phyloP scores from a whole-genome alignment of 768 basidiomycete species.

The Cyclocybe cylindracea region DNA sequence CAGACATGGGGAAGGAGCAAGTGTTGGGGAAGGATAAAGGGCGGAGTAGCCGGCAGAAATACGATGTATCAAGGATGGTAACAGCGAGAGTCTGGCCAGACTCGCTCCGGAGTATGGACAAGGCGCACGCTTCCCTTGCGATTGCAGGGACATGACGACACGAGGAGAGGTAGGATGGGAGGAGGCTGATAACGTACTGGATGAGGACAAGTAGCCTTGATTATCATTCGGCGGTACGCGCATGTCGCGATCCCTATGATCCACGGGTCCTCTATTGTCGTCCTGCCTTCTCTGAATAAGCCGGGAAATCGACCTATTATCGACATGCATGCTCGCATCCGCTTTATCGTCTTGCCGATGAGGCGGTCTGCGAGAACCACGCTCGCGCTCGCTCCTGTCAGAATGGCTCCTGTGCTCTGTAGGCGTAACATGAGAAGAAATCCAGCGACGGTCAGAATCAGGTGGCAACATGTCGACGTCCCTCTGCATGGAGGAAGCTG shows the following conservation, averaged over 20 bases:
- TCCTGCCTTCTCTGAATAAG: conserved; percentile 21
- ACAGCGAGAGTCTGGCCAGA: too few relatives aligned
- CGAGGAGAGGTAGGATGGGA: conserved; percentile 35
- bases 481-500: conserved; percentile 26
- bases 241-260: conserved; percentile 28
- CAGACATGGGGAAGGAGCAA: conserved; percentile 30
- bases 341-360: conserved; percentile 10
- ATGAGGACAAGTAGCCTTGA: conserved; percentile 37
- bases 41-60: too few relatives aligned
- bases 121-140: conserved; percentile 24
- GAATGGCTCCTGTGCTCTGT: conserved; percentile 7
- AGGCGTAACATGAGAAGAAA: conserved; percentile 16
- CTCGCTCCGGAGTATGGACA: neutral
- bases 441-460: conserved; percentile 26
- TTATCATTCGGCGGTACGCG: conserved; percentile 29
- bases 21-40: conserved; percentile 2
- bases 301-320: conserved; percentile 16
- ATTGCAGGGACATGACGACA: conserved; percentile 18
- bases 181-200: conserved; percentile 69
- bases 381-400: conserved; percentile 23
- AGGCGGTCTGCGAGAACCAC: conserved; percentile 16
- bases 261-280: conserved; percentile 23
- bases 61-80: too few relatives aligned
- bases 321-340: conserved; percentile 6
- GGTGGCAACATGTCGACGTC: conserved; percentile 22